Base-by-base conservation (phyloP, 768 basidiomycete species). In the Gelatoporia subvermispora region DNA sequence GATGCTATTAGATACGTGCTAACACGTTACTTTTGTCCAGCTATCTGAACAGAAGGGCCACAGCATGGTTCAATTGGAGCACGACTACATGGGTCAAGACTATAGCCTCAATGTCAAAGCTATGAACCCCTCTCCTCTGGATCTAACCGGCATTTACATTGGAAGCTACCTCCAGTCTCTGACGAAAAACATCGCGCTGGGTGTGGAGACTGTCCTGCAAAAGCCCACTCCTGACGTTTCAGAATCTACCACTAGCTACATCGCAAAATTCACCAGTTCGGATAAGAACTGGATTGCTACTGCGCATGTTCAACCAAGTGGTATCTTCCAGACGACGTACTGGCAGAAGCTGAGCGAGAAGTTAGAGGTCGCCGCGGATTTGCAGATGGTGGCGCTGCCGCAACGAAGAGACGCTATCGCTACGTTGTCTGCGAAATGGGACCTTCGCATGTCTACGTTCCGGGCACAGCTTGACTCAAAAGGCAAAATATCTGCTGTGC, bases 271-370 rank as follows among this genome's bases (percentile, higher is more conserved):
- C 65, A 88, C 85, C 0, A 70, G 81, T 54, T 67, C 74, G 23
- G 76, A 82, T 64, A 84, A 81, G 62, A 82, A 76, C 63, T 94
- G 92, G 91, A 93, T 93, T 58, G 92, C 90, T n/a, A 95, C 93
- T 3, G 86, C 91, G 11, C 89, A 91, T 61, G 53, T 94, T 11
- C 92, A 93, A 64, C 78, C 85, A 15, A 74, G 81, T 15, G 92
- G 94, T 20, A 77, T 90, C 42, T 60, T 96, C 21, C 88, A 93
- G 67, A 82, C 93, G 23, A 94, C 92, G 8, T 99, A 98, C 68
- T 96, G 92, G 88, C 93, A 97, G 55, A 93, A 91, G 64, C 71
- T 99, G 51, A 86, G 86, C 65, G 91, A 95, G 49, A 93, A 95
- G 69, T 88, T 99, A 11, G 96, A 98, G 53, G 93, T 94, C n/a